phyloP scores from a whole-genome alignment of 495 filamentous ascomycete species.

The Barbatosphaeria neglecta region DNA sequence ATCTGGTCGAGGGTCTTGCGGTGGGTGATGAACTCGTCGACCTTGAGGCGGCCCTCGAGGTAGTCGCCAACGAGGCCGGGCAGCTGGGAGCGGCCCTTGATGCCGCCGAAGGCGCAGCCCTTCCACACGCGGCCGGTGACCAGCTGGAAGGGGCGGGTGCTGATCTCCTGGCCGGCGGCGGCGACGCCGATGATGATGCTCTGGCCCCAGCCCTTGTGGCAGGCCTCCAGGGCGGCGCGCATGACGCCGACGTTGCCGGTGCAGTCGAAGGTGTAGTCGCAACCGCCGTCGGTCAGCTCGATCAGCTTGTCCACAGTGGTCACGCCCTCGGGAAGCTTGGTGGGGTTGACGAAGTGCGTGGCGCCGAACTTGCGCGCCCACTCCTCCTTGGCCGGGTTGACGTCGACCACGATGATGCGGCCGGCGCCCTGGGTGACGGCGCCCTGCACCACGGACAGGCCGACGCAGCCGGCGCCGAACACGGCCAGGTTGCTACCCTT shows the following conservation, averaged over 20 bases:
- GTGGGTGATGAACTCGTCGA: constrained; percentile 99
- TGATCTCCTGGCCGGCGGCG: constrained; percentile 93
- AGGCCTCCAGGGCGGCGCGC: constrained; percentile 91
- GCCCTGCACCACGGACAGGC: constrained; percentile 87
- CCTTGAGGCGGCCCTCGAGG: constrained; percentile 79
- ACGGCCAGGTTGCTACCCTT: constrained; percentile 82
- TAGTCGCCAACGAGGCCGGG: constrained; percentile 85
- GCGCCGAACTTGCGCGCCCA: constrained; percentile 93
- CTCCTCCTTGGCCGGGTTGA: constrained; percentile 83
- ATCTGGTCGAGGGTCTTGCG: constrained; percentile 68
- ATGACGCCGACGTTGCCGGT: constrained; percentile 95
- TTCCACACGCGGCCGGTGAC: constrained; percentile 97
- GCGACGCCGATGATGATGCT: constrained; percentile 97
- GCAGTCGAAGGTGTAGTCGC: constrained; percentile 99
- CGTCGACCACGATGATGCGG: constrained; percentile 91
- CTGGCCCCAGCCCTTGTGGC: constrained; percentile 99
- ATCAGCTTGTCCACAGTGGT: constrained; percentile 82
- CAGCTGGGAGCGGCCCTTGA: constrained; percentile 93
- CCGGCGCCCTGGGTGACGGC: constrained; percentile 76
- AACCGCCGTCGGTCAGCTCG: constrained; percentile 98
- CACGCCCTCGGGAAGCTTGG: constrained; percentile 56
- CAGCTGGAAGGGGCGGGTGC: constrained; percentile 92
- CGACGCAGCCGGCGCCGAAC: constrained; percentile 93
- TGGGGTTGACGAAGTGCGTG: constrained; percentile 93
- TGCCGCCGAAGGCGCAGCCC: constrained; percentile 93